phyloP scores from a whole-genome alignment of 495 filamentous ascomycete species.

The Aspergillus avenaceus region DNA sequence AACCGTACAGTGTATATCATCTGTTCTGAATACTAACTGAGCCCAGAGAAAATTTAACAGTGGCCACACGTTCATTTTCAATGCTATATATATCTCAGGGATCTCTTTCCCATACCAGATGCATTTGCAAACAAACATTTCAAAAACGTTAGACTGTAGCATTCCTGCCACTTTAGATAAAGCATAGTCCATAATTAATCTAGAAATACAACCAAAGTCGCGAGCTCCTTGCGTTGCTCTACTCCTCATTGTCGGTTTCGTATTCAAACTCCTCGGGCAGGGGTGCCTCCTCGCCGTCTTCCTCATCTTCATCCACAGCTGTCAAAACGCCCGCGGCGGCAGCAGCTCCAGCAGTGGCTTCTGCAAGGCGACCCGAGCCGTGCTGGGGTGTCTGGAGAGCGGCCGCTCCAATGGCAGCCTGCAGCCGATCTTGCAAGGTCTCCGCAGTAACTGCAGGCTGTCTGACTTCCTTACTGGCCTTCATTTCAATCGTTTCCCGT shows the following conservation, averaged over 20 bases:
- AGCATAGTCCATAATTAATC: constrained; percentile 33
- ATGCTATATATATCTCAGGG: background rate
- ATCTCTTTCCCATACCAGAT: background rate
- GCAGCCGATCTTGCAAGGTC: constrained; percentile 42
- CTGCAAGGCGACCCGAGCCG: constrained; percentile 23
- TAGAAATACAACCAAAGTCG: constrained; percentile 44
- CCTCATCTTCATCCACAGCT: constrained; percentile 81
- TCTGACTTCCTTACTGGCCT: constrained; percentile 74
- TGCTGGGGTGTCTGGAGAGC: constrained; percentile 41
- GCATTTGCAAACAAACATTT: background rate
- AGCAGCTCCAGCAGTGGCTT: constrained; percentile 51
- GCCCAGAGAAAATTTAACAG: no score
- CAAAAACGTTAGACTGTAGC: background rate
- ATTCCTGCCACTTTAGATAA: constrained; percentile 1
- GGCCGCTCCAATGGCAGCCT: constrained; percentile 32
- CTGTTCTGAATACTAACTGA: no score
- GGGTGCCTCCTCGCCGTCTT: constrained; percentile 74
- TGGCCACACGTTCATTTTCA: no score
- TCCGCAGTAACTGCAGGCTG: constrained; percentile 51
- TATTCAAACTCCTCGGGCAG: constrained; percentile 83
- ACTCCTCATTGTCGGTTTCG: constrained; percentile 66
- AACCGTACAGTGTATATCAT: no score
- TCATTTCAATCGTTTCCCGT: constrained; percentile 78
- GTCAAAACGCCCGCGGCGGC: constrained; percentile 78
- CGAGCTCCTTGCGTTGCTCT: constrained; percentile 26